Conservation (phyloP, 2,329 filamentous ascomycete genomes). For the Pseudogymnoascus sp. region DNA sequence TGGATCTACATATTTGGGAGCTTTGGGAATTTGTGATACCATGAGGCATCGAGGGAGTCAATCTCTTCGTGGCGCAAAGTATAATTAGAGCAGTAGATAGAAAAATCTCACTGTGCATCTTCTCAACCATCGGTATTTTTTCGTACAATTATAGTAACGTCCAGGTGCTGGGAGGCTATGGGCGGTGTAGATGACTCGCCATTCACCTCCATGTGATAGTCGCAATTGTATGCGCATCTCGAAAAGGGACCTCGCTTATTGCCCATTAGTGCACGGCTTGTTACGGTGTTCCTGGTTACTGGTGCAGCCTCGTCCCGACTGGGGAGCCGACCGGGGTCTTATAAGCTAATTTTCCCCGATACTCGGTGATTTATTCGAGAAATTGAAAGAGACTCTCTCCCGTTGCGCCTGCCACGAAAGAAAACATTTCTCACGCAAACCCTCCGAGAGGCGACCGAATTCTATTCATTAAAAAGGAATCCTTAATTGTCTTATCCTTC, state of each 20-base stretch:
- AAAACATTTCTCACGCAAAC: background rate
- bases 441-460: background rate
- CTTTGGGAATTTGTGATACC: constrained; percentile 8
- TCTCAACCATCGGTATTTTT: background rate
- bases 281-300: constrained; percentile 2
- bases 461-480: background rate
- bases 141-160: background rate
- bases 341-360: constrained; percentile 1
- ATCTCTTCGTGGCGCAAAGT: background rate
- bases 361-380: constrained; percentile 7
- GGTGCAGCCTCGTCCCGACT: constrained; percentile 3
- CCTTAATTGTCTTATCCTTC: constrained; percentile 9
- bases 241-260: constrained; percentile 7
- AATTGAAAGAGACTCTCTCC: background rate
- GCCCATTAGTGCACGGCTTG: background rate
- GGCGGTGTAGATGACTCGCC: background rate
- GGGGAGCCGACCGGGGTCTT: background rate
- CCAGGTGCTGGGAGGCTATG: background rate
- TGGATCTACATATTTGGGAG: constrained; percentile 9
- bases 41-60: background rate
- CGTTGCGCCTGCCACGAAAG: background rate
- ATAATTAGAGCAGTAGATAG: constrained; percentile 3
- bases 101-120: constrained; percentile 1
- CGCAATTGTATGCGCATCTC: background rate
- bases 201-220: background rate